Evolutionary conservation across 2,329 filamentous ascomycete genomes (phyloP).

Genomic region (Pseudogymnoascus sp.): DNA sequence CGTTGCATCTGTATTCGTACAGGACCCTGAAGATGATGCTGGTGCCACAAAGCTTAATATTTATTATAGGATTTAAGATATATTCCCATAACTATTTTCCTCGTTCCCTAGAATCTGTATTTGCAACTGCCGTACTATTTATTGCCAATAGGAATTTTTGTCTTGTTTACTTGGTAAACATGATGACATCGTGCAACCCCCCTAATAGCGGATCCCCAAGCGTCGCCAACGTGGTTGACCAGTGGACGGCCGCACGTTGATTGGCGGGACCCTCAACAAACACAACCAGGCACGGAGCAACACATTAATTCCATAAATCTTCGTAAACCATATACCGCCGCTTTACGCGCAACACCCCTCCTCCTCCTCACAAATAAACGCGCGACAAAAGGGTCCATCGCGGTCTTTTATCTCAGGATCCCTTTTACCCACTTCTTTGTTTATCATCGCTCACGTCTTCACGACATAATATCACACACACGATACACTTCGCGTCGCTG

Average conservation of each 20-base stretch:
- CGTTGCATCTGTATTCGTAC: not conserved
- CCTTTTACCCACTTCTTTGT: not conserved
- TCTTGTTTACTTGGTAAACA: not conserved
- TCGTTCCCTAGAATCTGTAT: not conserved
- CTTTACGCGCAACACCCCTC: constrained; percentile 1
- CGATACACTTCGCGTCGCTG: not conserved
- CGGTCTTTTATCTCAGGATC: not conserved
- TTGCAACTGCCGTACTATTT: not conserved
- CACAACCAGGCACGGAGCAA: constrained; percentile 1
- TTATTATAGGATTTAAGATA: not conserved
- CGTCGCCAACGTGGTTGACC: constrained; percentile 4
- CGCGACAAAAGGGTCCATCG: not conserved
- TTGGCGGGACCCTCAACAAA: constrained; percentile 4
- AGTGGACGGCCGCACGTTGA: not conserved
- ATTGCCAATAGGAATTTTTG: not conserved
- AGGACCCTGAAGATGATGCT: not conserved
- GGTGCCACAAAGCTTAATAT: not conserved
- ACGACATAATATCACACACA: not conserved
- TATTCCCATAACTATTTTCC: not conserved
- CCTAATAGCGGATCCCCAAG: constrained; percentile 1
- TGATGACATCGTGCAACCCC: constrained; percentile 4
- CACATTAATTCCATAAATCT: constrained; percentile 7
- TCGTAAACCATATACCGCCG: constrained; percentile 4
- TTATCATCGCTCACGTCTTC: not conserved
- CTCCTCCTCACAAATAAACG: not conserved